phyloP scores from a whole-genome alignment of 2,329 filamentous ascomycete genomes.

The Aspergillus quadrilineatus region DNA sequence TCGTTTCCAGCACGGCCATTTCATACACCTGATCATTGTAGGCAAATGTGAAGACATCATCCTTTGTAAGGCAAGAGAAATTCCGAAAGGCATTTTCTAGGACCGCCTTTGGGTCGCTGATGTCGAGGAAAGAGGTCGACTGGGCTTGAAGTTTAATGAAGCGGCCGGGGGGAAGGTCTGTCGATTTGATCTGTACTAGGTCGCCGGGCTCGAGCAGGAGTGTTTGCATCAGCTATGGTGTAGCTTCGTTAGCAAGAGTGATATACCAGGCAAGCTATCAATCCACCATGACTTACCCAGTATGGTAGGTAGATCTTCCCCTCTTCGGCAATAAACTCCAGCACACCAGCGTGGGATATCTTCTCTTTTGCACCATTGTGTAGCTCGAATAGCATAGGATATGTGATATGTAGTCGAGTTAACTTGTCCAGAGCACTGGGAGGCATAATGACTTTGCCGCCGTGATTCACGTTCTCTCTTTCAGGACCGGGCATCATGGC shows the following conservation, averaged over 20 bases:
- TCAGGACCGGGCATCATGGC: slow-evolving; percentile 91
- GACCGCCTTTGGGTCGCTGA: slow-evolving; percentile 94
- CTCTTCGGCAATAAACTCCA: slow-evolving; percentile 97
- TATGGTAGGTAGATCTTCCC: slow-evolving; percentile 93
- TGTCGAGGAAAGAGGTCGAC: slow-evolving; percentile 89
- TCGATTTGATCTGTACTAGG: slow-evolving; percentile 91
- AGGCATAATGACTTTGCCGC: slow-evolving; percentile 97
- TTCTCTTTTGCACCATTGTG: slow-evolving; percentile 79
- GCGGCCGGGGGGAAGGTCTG: slow-evolving; percentile 82
- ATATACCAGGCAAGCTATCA: neutral
- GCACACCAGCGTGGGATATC: slow-evolving; percentile 87
- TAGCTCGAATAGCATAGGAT: slow-evolving; percentile 95
- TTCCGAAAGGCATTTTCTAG: slow-evolving; percentile 95
- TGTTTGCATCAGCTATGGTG: slow-evolving; percentile 81
- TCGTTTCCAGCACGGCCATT: slow-evolving; percentile 89
- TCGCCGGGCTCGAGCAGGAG: slow-evolving; percentile 87
- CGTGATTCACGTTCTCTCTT: slow-evolving; percentile 86
- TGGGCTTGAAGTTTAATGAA: slow-evolving; percentile 97
- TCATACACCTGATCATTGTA: slow-evolving; percentile 96
- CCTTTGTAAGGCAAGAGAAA: slow-evolving; percentile 89
- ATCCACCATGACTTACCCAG: slow-evolving; percentile 63
- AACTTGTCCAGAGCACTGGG: slow-evolving; percentile 95
- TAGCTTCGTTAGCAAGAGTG: slow-evolving; percentile 6
- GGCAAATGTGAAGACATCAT: slow-evolving; percentile 91
- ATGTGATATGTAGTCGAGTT: slow-evolving; percentile 91